Evolutionary conservation across 495 filamentous ascomycete genomes (phyloP), one percentile per base, ranked within the genome.

Genomic region (Amniculicola lignicola): DNA sequence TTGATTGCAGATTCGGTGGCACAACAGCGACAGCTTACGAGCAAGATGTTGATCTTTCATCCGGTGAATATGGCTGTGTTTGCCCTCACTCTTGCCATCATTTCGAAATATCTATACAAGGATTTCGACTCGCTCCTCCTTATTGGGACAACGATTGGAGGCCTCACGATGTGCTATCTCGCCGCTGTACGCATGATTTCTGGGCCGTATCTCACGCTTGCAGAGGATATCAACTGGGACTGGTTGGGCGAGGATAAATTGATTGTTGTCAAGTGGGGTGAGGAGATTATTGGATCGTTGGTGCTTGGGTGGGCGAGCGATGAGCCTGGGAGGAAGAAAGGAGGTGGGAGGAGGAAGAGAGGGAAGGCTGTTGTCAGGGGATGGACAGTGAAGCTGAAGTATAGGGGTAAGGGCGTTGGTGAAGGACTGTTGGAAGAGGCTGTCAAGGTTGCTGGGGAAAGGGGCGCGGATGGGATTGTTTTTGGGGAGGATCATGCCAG

Each of bases 321-420:
- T 44, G 52, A 80, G 73, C 9, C 79, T 74, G 23, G 67, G 69
- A 61, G 61, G 42, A 57, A 67, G 53, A 64, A 57, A 40, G 78
- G 75, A 52, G 39, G 50, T 2, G 35, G 39, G 5, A 27, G 66
- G 37, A 59, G 54, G 45, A 28, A 37, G 33, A 39, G 53, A 16
- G 63, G 68, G 42, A 57, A 52, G 21, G 70, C 67, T 3, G 69
- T 87, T 15, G 82, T 92, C 40, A 74, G 84, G 19, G 88, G 85
- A 0, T 91, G 88, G 87, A 88, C 88, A 2, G 85, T 89, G 0
- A 75, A 77, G 65, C 55, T 81, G 54, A 73, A 69, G 58, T 91
- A 88, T 66, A 76, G 90, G 11, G 71, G 79, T 4, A 74, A 75
- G 46, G 89, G 89, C 0, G 69, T 94, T 6, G 90, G 89, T 3